Evolutionary conservation across 306 rosid species (phyloP).

Genomic region (Hippophae tibetana): DNA sequence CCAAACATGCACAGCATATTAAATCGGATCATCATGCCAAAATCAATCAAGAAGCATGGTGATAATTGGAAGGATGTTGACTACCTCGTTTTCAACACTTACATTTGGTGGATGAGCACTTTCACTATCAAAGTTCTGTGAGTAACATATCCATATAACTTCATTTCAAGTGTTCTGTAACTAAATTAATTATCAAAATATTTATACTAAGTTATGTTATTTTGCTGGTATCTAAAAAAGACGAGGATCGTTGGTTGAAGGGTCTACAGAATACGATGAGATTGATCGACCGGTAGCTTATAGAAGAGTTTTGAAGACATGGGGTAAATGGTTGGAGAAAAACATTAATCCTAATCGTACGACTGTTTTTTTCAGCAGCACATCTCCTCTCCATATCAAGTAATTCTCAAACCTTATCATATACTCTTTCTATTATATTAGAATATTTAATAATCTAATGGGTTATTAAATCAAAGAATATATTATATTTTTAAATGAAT

Average conservation of each 20-base stretch:
- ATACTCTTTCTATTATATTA: not conserved
- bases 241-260: constrained; percentile 78
- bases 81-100: constrained; percentile 77
- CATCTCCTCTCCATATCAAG: constrained; percentile 96
- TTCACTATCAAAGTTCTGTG: constrained; percentile 73
- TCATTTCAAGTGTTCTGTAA: not conserved
- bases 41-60: constrained; percentile 76
- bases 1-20: constrained; percentile 74
- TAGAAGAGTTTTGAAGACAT: constrained; percentile 53
- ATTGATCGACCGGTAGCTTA: constrained; percentile 56
- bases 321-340: constrained; percentile 73
- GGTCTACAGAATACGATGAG: constrained; percentile 66
- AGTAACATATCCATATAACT: constrained; percentile 14
- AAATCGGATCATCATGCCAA: constrained; percentile 82
- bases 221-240: constrained; percentile 22
- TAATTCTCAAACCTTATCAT: constrained; percentile 18
- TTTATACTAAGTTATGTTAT: not conserved
- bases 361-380: constrained; percentile 71
- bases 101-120: constrained; percentile 99
- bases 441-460: too few species aligned
- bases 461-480: too few species aligned
- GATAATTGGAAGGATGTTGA: constrained; percentile 71
- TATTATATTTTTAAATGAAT: too few species aligned
- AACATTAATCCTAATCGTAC: constrained; percentile 73
- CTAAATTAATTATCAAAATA: not conserved